Evolutionary conservation across 164 flowering plant genomes (phyloP).

Genomic region (Dillenia turbinata): DNA sequence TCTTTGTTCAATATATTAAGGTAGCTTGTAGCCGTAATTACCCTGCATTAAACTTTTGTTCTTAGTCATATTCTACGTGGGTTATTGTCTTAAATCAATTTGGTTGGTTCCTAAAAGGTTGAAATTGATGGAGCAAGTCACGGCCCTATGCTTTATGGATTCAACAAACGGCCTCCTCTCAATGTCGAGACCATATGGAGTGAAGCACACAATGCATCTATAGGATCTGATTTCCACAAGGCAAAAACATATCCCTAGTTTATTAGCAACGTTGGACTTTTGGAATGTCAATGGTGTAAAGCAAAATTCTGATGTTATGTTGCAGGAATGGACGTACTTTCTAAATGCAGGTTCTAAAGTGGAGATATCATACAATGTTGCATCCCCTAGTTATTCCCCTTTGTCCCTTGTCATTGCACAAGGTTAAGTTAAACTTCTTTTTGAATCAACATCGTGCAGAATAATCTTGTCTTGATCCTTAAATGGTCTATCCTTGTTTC

Average conservation of each 20-base stretch:
- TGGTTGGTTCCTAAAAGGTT: conserved; percentile 28
- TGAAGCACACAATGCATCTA: conserved; percentile 29
- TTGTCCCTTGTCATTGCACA: conserved; percentile 48
- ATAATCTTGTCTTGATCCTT: no score
- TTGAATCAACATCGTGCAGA: no score
- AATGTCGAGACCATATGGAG: conserved; percentile 45
- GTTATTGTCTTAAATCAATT: neutral
- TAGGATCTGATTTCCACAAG: conserved; percentile 35
- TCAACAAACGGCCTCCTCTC: conserved; percentile 37
- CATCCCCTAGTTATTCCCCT: conserved; percentile 28
- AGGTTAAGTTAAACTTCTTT: conserved; percentile 27
- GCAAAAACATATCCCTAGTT: conserved; percentile 17
- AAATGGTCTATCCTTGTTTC: no score
- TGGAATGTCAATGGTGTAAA: conserved; percentile 1
- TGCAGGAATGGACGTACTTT: conserved; percentile 61
- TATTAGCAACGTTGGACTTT: neutral
- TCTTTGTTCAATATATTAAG: conserved; percentile 55
- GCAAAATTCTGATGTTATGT: conserved; percentile 2
- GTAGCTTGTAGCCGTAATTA: conserved; percentile 16
- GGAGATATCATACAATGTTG: conserved; percentile 41
- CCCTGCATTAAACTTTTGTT: neutral
- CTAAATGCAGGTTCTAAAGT: conserved; percentile 52
- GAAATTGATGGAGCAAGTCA: conserved; percentile 21
- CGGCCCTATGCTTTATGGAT: conserved; percentile 52
- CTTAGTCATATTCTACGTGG: neutral